Percentiles rank a stretch among this genome's conserved stretches.
Evolutionary conservation across 192 early-diverging fungal genomes (phyloP).

Genomic region (Coemansia sp.): DNA sequence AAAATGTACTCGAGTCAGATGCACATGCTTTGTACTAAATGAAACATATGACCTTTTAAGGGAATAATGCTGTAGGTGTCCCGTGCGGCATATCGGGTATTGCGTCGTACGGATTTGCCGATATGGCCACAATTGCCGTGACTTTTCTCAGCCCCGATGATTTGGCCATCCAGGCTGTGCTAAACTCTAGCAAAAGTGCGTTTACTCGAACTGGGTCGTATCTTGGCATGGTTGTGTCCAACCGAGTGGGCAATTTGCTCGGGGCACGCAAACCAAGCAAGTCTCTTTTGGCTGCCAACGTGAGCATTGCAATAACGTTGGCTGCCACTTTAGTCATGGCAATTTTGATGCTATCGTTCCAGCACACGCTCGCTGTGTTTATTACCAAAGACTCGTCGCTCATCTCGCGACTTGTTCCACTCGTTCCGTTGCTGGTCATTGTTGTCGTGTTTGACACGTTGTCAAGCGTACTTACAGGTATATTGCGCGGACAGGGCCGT

Average conservation of each 20-base stretch:
- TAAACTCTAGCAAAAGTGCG: slow-evolving; percentile 71
- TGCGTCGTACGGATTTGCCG: slow-evolving; percentile 59
- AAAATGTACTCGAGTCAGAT: background rate
- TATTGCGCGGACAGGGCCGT: slow-evolving; percentile 58
- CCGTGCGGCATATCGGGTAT: slow-evolving; percentile 48
- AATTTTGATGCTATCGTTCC: slow-evolving; percentile 58
- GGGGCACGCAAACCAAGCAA: slow-evolving; percentile 58
- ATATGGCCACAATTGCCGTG: slow-evolving; percentile 71
- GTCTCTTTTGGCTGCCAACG: slow-evolving; percentile 38
- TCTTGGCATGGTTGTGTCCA: slow-evolving; percentile 76
- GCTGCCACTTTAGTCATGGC: slow-evolving; percentile 25
- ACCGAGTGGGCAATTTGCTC: slow-evolving; percentile 76
- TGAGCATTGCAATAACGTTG: slow-evolving; percentile 56
- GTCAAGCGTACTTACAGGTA: slow-evolving; percentile 62
- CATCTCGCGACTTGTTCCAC: slow-evolving; percentile 15
- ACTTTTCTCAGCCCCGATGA: slow-evolving; percentile 71
- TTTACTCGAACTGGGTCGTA: slow-evolving; percentile 71
- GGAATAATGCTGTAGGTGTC: slow-evolving; percentile 19
- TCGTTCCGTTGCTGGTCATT: slow-evolving; percentile 38
- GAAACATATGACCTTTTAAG: slow-evolving; percentile 5
- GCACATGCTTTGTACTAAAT: background rate
- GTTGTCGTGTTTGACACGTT: slow-evolving; percentile 56
- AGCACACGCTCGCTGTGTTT: slow-evolving; percentile 57
- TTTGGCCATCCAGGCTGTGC: slow-evolving; percentile 81
- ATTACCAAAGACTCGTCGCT: slow-evolving; percentile 46